Base-by-base conservation (phyloP, 306 rosid genomes). In the Corylus heterophylla region DNA sequence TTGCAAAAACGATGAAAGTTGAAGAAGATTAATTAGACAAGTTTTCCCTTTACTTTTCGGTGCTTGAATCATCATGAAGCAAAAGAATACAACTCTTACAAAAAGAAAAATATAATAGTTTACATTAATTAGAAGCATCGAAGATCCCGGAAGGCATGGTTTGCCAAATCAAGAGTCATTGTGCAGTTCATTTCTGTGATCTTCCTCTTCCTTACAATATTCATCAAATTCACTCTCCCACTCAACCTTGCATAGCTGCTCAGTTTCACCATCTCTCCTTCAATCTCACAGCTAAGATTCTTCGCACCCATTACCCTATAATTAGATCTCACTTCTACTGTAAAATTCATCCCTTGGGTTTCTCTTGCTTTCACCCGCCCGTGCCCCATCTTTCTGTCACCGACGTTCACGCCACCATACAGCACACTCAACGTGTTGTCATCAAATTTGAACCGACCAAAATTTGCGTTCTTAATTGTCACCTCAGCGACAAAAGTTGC, bases 391-490 rank as follows among this genome's bases (percentile, higher is more conserved):
- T 14, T 66, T 2, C 39, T 47, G 3, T 84, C 83, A 10, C 89
- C 94, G 13, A 89, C 6, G 6, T 48, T 78, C 7, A 4, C 49
- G 2, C 82, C 89, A 0, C 31, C 78, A 8, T 88, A 85, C 0
- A 85, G 16, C 59, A 92, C 68, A 8, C 49, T 82, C 61, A 83
- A 52, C 1, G 17, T 72, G 76, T 75, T 78, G 52, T 78, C 47
- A 6, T 84, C 86, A 29, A 83, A 91, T n/a, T 51, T 16, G 73
- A 88, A 85, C 20, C 72, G 72, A 1, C 93, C 94, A 18, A 80
- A 89, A 74, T 94, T 94, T 0, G 86, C 83, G 62, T 94, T 94
- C 48, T 59, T 17, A 27, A 90, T 76, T 2, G 72, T 20, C 12
- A 94, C 7, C 27, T 58, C 47, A 1, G 90, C 78, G 11, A 74